Evolutionary conservation across 345 rosid species (phyloP).

Genomic region (Diplotaxis tenuifolia): DNA sequence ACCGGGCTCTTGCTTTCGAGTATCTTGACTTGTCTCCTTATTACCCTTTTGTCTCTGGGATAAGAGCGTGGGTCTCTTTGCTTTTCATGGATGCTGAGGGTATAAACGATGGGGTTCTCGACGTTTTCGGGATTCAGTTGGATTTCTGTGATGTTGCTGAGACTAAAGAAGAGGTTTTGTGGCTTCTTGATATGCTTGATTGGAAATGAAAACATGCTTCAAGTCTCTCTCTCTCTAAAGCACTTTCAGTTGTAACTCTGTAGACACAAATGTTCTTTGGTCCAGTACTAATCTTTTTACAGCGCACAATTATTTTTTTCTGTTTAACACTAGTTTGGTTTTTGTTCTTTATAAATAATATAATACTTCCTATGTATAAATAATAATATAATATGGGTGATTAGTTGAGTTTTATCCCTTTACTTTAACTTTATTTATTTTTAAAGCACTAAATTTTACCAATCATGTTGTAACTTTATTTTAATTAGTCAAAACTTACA

Average conservation of each 20-base stretch:
- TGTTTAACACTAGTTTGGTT: background rate
- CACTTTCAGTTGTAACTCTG: background rate
- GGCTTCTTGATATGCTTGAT: slow-evolving; percentile 91
- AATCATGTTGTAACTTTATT: too few relatives aligned
- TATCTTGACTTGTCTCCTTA: slow-evolving; percentile 76
- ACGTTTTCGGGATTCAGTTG: slow-evolving; percentile 82
- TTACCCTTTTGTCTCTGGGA: slow-evolving; percentile 71
- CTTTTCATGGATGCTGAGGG: slow-evolving; percentile 65
- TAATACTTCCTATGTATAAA: background rate
- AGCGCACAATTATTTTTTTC: background rate
- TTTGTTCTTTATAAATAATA: background rate
- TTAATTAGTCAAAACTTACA: too few relatives aligned
- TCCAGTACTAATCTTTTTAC: background rate
- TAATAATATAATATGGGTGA: too few relatives aligned
- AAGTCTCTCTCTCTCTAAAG: background rate
- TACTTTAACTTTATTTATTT: too few relatives aligned
- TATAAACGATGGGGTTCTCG: slow-evolving; percentile 52
- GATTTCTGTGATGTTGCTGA: slow-evolving; percentile 84
- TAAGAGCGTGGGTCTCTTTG: slow-evolving; percentile 86
- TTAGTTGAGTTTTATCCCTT: too few relatives aligned
- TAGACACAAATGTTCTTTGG: background rate
- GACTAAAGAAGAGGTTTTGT: slow-evolving; percentile 81
- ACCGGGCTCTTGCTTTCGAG: slow-evolving; percentile 76
- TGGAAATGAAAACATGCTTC: slow-evolving; percentile 61
- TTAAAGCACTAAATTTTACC: too few relatives aligned